Evolutionary conservation across 176 grass and related monocot species (phyloP).

Genomic region (Phoenix dactylifera): DNA sequence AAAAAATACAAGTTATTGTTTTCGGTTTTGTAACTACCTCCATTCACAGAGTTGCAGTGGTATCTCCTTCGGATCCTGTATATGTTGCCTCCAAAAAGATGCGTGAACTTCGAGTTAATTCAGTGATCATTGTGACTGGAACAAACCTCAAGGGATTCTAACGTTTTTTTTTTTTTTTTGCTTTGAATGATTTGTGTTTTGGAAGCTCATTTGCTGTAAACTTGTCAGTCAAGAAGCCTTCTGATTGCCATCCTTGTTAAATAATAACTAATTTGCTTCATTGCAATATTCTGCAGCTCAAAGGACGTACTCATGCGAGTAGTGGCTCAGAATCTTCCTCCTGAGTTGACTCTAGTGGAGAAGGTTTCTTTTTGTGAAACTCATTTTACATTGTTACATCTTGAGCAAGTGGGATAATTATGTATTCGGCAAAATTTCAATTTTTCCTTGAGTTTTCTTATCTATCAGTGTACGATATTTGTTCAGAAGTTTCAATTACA

Average conservation of each 20-base stretch:
- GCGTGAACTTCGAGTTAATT: conserved; percentile 80
- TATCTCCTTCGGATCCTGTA: conserved; percentile 82
- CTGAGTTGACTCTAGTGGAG: conserved; percentile 84
- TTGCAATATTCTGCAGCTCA: conserved; percentile 48
- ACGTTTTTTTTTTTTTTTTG: conserved; percentile 42
- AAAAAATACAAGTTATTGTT: not conserved
- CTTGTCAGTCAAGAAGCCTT: too few relatives aligned
- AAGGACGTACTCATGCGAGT: conserved; percentile 98
- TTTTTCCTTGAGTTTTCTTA: too few relatives aligned
- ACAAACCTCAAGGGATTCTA: conserved; percentile 79
- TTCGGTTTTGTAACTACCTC: not conserved
- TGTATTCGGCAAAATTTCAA: too few relatives aligned
- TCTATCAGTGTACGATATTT: too few relatives aligned
- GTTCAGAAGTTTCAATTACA: too few relatives aligned
- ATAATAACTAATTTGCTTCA: not conserved
- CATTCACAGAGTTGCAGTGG: conserved; percentile 64
- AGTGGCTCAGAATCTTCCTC: conserved; percentile 83
- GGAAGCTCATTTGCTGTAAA: not conserved
- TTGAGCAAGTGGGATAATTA: not conserved
- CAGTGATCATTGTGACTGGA: conserved; percentile 64
- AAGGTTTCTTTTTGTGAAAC: conserved; percentile 48
- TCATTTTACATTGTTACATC: conserved; percentile 14
- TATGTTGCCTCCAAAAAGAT: conserved; percentile 80
- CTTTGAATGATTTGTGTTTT: not conserved
- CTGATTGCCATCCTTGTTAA: not conserved